A percentile compares a stretch with the other conserved stretches of the same genome.
These are phyloP conservation scores for Hymenoscyphus albidus DNA, from an alignment of 2,329 filamentous ascomycete genomes.

Conservation along the genomic window DNA sequence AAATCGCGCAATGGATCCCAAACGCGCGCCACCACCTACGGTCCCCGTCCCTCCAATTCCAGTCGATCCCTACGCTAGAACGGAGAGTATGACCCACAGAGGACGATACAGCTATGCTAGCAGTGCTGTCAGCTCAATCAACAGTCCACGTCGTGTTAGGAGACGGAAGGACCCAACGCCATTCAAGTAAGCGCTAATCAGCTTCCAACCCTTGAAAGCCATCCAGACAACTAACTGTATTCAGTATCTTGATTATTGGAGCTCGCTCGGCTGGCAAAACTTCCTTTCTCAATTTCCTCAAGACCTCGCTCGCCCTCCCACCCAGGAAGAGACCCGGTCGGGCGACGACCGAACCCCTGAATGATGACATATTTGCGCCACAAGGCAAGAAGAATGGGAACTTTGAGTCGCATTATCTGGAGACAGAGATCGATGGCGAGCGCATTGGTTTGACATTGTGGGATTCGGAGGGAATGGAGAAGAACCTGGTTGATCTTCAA, in stretches of 20 bases:
- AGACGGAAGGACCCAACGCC: conserved; percentile 96
- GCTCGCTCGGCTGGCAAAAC: conserved; percentile 88
- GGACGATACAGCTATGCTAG: conserved; percentile 95
- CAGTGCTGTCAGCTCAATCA: conserved; percentile 84
- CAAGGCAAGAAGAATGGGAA: conserved; percentile 46
- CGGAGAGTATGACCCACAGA: conserved; percentile 94
- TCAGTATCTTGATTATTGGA: conserved; percentile 84
- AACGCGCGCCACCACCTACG: conserved; percentile 32
- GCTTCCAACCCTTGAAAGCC: background rate
- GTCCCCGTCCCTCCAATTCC: conserved; percentile 45
- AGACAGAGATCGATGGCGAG: conserved; percentile 91
- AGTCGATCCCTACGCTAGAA: conserved; percentile 75
- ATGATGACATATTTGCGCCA: conserved; percentile 52
- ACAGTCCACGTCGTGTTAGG: conserved; percentile 85
- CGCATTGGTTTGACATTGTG: conserved; percentile 89
- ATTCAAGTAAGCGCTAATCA: conserved; percentile 73
- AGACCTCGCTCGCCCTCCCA: conserved; percentile 79
- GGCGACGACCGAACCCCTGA: conserved; percentile 30
- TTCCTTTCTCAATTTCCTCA: conserved; percentile 93
- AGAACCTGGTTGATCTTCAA: conserved; percentile 91
- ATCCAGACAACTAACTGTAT: conserved; percentile 17
- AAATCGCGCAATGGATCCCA: conserved; percentile 49
- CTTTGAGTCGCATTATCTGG: conserved; percentile 85
- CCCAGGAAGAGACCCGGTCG: conserved; percentile 62
- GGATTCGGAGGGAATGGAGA: conserved; percentile 94